A percentile compares a stretch with the other conserved stretches of the same genome.
These are phyloP conservation scores for Durio zibethinus DNA, from an alignment of 345 rosid species.

Conservation along the genomic window DNA sequence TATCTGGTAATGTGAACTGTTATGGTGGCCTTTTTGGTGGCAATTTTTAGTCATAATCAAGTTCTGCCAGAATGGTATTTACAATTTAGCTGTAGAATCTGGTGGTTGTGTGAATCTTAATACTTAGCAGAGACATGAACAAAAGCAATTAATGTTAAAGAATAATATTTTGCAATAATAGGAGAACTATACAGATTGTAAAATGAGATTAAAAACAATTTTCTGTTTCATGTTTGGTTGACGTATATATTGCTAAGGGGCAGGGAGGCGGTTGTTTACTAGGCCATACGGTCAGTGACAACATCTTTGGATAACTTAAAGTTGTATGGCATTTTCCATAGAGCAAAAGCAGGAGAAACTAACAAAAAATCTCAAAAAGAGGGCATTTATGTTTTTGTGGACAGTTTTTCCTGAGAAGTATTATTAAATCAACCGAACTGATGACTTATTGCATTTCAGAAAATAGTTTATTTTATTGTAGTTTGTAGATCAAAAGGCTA, in stretches of 20 bases:
- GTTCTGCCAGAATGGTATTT: not conserved
- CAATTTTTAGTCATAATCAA: conserved; percentile 4
- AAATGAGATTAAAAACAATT: not conserved
- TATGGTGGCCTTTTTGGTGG: not conserved
- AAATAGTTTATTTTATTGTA: not conserved
- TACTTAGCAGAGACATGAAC: not conserved
- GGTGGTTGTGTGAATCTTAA: not conserved
- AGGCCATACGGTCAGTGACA: not conserved
- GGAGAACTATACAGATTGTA: not conserved
- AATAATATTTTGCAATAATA: not conserved
- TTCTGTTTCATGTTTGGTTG: not conserved
- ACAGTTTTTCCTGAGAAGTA: not conserved
- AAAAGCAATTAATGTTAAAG: not conserved
- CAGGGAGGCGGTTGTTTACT: not conserved
- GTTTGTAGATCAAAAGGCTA: not conserved
- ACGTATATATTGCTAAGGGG: not conserved
- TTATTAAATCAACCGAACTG: not conserved
- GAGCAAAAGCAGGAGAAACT: not conserved
- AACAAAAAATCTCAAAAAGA: not conserved
- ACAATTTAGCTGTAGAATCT: not conserved
- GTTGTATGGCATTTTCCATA: not conserved
- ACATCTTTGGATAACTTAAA: conserved; percentile 1
- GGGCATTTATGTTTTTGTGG: not conserved
- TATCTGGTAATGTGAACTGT: not conserved
- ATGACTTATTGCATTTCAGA: not conserved